phyloP scores from a whole-genome alignment of 441 rosid genomes.

The Pelargonium myrrhifolium region DNA sequence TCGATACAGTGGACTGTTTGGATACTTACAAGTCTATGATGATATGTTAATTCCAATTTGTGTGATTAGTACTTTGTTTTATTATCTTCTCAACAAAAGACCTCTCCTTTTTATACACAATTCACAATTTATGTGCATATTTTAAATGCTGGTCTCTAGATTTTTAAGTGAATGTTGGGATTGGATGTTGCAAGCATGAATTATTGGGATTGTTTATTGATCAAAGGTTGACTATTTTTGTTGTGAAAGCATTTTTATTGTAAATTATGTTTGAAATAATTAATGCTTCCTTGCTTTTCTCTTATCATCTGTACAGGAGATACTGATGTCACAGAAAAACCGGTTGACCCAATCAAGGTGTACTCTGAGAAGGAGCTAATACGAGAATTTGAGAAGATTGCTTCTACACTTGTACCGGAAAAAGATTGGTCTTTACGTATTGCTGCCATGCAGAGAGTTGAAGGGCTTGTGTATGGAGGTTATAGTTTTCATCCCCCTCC shows the following conservation, averaged over 20 bases:
- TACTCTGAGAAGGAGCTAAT: constrained; percentile 93
- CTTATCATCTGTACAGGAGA: constrained; percentile 45
- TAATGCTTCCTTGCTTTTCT: not conserved
- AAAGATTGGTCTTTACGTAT: constrained; percentile 98
- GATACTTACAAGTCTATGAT: not conserved
- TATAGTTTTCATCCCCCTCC: constrained; percentile 4
- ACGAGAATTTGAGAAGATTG: constrained; percentile 86
- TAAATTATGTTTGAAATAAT: not conserved
- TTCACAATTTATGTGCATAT: not conserved
- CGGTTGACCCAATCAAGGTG: constrained; percentile 66
- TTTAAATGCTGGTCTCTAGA: not conserved
- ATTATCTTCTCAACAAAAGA: not conserved
- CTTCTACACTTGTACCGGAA: constrained; percentile 79
- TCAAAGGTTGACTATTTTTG: not conserved
- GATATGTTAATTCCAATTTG: not conserved
- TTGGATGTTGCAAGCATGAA: not conserved
- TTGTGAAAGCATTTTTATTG: not conserved
- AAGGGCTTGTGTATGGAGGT: constrained; percentile 97
- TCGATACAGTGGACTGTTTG: constrained; percentile 8
- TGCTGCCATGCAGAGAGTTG: constrained; percentile 95
- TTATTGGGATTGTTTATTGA: not conserved
- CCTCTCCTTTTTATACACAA: not conserved
- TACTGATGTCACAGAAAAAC: constrained; percentile 64
- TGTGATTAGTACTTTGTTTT: not conserved
- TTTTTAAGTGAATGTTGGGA: not conserved